phyloP scores from a whole-genome alignment of 2,329 filamentous ascomycete genomes.

The Corinectria fuckeliana region DNA sequence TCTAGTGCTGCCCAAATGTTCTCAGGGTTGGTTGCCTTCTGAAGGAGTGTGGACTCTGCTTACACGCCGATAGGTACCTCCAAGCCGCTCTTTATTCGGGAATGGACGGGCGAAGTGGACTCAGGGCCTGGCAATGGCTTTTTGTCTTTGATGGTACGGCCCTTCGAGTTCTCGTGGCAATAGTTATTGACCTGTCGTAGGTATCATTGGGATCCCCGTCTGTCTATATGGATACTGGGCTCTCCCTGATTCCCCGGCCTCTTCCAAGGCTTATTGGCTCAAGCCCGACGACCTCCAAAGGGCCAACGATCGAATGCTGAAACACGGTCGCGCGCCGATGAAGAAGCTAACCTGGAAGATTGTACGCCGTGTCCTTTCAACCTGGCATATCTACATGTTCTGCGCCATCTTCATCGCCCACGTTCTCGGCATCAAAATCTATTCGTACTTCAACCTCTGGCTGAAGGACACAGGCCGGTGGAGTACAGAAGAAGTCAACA shows the following conservation, averaged over 20 bases:
- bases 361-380: conserved; percentile 38
- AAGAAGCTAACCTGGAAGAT: conserved; percentile 40
- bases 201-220: conserved; percentile 42
- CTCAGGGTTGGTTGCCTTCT: conserved; percentile 38
- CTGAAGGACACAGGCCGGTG: conserved; percentile 42
- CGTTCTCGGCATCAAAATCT: conserved; percentile 43
- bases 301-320: conserved; percentile 41
- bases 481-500: conserved; percentile 54
- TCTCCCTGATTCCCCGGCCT: conserved; percentile 42
- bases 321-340: conserved; percentile 40
- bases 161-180: background rate
- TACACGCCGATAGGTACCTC: conserved; percentile 39
- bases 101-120: conserved; percentile 46
- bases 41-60: background rate
- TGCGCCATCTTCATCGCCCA: conserved; percentile 43
- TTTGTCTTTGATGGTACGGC: conserved; percentile 51
- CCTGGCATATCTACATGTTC: conserved; percentile 43
- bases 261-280: conserved; percentile 37
- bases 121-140: conserved; percentile 53
- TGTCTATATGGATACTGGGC: conserved; percentile 42
- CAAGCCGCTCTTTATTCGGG: conserved; percentile 50
- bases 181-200: background rate
- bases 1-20: conserved; percentile 49
- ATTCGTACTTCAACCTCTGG: conserved; percentile 45
- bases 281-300: conserved; percentile 35